Evolutionary conservation across 208 protist species (phyloP).

Genomic region (Leishmania aethiopica): DNA sequence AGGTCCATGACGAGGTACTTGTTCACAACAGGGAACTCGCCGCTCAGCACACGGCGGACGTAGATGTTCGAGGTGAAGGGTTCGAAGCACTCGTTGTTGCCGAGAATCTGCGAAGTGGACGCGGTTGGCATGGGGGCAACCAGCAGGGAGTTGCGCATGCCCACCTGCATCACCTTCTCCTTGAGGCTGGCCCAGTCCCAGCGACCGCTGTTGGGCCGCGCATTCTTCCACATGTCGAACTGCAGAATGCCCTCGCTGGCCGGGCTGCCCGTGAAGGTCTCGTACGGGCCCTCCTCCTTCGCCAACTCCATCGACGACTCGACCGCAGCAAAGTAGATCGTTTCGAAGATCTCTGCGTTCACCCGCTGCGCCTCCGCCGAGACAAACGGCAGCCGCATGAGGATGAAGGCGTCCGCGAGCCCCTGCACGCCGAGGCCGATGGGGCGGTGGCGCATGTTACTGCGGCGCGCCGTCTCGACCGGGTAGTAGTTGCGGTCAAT

Average conservation of each 20-base stretch:
- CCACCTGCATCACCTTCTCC: conserved; percentile 85
- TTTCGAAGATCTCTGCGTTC: conserved; percentile 99
- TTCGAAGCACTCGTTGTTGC: conserved; percentile 99
- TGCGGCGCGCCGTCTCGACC: conserved; percentile 92
- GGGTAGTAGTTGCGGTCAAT: conserved; percentile 99
- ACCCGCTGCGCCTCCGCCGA: conserved; percentile 88
- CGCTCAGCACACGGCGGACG: conserved; percentile 96
- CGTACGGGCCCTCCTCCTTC: conserved; percentile 93
- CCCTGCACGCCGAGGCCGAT: conserved; percentile 99
- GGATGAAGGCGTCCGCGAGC: conserved; percentile 98
- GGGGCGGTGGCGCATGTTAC: conserved; percentile 98
- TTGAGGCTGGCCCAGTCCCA: conserved; percentile 98
- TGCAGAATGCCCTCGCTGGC: conserved; percentile 97
- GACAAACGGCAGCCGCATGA: conserved; percentile 96
- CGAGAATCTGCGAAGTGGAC: conserved; percentile 99
- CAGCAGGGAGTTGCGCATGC: conserved; percentile 98
- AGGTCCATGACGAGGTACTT: conserved; percentile 98
- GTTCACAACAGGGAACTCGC: conserved; percentile 99
- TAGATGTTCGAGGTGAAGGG: conserved; percentile 99
- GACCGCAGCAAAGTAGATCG: conserved; percentile 98
- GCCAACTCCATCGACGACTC: conserved; percentile 93
- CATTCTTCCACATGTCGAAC: conserved; percentile 97
- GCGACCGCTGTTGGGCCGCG: conserved; percentile 72
- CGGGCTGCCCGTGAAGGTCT: conserved; percentile 95
- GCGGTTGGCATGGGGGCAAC: conserved; percentile 99